These are phyloP conservation scores for Phytophthora colocasiae DNA, from an alignment of 352 stramenopile species.

Conservation along the genomic window DNA sequence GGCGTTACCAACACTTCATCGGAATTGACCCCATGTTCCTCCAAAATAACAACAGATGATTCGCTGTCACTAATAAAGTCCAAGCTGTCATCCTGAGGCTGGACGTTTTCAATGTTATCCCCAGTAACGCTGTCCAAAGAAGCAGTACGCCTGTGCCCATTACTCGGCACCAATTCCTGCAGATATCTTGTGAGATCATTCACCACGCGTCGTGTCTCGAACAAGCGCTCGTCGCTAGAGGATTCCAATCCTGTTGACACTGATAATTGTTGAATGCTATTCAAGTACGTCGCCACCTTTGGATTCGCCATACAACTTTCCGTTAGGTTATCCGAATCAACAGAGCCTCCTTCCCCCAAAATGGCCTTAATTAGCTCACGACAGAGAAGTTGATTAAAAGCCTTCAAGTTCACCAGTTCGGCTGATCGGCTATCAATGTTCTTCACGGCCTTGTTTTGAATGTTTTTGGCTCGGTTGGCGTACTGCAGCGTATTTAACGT, in stretches of 20 bases:
- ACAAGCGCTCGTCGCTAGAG: conserved; percentile 30
- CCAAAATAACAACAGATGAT: conserved; percentile 48
- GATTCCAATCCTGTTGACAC: conserved; percentile 26
- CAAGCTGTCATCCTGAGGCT: conserved; percentile 25
- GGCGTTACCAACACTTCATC: conserved; percentile 22
- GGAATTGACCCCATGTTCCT: conserved; percentile 31
- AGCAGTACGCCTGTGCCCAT: conserved; percentile 2
- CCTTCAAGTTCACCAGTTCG: conserved; percentile 72
- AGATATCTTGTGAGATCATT: conserved; percentile 29
- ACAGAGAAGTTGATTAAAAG: conserved; percentile 71
- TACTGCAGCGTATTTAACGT: conserved; percentile 89
- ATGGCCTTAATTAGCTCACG: conserved; percentile 73
- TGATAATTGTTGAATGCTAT: conserved; percentile 59
- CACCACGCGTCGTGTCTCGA: conserved; percentile 29
- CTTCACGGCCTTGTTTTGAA: conserved; percentile 91
- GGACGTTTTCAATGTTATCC: conserved; percentile 16
- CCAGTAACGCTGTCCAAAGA: conserved; percentile 22
- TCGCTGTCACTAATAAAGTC: conserved; percentile 45
- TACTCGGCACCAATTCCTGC: conserved; percentile 24
- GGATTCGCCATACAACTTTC: conserved; percentile 56
- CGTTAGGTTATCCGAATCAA: conserved; percentile 37
- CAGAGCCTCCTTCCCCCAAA: conserved; percentile 35
- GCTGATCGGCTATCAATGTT: conserved; percentile 86
- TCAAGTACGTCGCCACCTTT: conserved; percentile 63
- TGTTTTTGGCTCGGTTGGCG: conserved; percentile 88